These are phyloP conservation scores for Neopestalotiopsis rosae DNA, from an alignment of 2,329 filamentous ascomycete species.

Conservation along the genomic window DNA sequence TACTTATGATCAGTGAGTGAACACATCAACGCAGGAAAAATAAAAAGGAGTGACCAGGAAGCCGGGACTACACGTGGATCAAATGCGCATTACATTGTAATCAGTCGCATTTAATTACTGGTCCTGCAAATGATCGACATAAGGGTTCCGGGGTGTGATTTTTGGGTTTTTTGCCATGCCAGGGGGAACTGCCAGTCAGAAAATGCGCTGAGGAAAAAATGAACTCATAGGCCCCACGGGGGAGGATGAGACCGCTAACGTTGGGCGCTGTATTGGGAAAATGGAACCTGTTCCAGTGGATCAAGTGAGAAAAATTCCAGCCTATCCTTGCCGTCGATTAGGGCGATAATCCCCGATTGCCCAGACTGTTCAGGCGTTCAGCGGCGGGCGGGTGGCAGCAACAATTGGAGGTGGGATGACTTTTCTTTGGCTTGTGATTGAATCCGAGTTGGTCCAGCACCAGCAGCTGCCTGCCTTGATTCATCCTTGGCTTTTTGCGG, in stretches of 20 bases:
- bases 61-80: neutral
- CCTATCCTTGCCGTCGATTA: neutral
- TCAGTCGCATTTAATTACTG: constrained; percentile 1
- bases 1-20: neutral
- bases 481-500: neutral
- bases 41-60: neutral
- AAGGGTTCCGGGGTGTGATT: neutral
- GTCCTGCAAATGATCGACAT: constrained; percentile 3
- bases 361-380: neutral
- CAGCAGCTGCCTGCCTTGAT: neutral
- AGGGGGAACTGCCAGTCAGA: neutral
- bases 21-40: neutral
- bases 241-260: neutral
- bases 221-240: neutral
- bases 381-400: neutral
- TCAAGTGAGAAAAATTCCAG: neutral
- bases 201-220: neutral
- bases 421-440: constrained; percentile 8
- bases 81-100: neutral
- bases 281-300: neutral
- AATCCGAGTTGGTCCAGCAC: neutral
- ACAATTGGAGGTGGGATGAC: neutral
- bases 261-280: neutral
- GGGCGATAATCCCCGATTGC: neutral
- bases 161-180: neutral